Conservation (phyloP, 2,329 filamentous ascomycete species). For the Plenodomus biglobosus region DNA sequence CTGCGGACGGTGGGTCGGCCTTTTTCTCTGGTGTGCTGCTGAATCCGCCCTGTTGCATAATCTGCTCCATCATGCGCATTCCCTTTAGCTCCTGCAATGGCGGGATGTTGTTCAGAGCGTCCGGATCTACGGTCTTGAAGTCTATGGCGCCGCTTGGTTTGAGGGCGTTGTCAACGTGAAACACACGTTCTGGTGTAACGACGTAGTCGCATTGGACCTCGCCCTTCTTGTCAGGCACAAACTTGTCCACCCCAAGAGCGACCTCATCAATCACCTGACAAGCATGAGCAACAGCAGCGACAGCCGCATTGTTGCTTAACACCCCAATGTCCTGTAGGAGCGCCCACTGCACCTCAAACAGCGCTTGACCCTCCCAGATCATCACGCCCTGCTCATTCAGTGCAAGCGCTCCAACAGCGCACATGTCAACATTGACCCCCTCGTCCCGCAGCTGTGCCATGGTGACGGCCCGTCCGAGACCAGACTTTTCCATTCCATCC, state of each 20-base stretch:
- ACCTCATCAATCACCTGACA: slow-evolving; percentile 47
- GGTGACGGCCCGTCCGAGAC: slow-evolving; percentile 39
- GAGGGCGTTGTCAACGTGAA: slow-evolving; percentile 29
- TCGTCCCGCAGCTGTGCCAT: slow-evolving; percentile 41
- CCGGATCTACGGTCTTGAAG: slow-evolving; percentile 43
- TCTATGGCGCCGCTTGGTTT: slow-evolving; percentile 45
- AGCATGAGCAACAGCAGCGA: slow-evolving; percentile 45
- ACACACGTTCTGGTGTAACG: slow-evolving; percentile 40
- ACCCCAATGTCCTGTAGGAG: slow-evolving; percentile 43
- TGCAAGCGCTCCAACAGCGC: slow-evolving; percentile 46
- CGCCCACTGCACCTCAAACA: slow-evolving; percentile 51
- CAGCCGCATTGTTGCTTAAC: slow-evolving; percentile 28
- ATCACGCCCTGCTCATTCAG: slow-evolving; percentile 45
- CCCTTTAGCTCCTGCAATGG: slow-evolving; percentile 41
- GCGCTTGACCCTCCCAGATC: slow-evolving; percentile 47
- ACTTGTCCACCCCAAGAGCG: slow-evolving; percentile 19
- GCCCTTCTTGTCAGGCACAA: slow-evolving; percentile 34
- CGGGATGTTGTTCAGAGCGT: slow-evolving; percentile 45
- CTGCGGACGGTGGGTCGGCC: slow-evolving; percentile 13
- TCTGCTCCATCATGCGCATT: slow-evolving; percentile 41
- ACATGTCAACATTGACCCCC: slow-evolving; percentile 37
- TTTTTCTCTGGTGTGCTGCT: slow-evolving; percentile 7
- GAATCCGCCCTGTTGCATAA: slow-evolving; percentile 30
- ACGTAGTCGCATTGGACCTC: slow-evolving; percentile 50
- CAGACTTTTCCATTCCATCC: slow-evolving; percentile 49